Evolutionary conservation across 1,284 basidiomycete species (phyloP).

Genomic region (Ustilago crameri): DNA sequence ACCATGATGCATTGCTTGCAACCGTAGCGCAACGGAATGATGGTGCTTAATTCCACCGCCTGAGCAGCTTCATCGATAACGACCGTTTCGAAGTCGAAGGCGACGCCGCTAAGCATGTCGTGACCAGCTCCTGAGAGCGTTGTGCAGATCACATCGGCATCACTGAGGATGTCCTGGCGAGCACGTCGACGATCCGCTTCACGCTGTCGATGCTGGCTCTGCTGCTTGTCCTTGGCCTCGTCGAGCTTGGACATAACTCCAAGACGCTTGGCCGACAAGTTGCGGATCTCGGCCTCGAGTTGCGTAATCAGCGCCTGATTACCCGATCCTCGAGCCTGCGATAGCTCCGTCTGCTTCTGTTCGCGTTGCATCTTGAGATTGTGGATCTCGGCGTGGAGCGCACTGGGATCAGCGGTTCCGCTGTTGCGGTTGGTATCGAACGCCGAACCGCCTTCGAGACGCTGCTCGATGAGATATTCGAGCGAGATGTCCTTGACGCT

Average conservation of each 20-base stretch:
- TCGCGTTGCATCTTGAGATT: slow-evolving; percentile 52
- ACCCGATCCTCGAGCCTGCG: slow-evolving; percentile 31
- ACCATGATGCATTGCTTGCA: slow-evolving; percentile 90
- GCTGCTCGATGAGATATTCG: slow-evolving; percentile 71
- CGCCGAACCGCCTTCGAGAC: slow-evolving; percentile 24
- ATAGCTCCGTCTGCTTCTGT: slow-evolving; percentile 53
- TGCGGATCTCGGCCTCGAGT: slow-evolving; percentile 52
- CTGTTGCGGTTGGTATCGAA: slow-evolving; percentile 25
- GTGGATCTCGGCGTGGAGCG: slow-evolving; percentile 44
- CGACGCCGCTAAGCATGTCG: slow-evolving; percentile 78
- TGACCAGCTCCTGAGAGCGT: slow-evolving; percentile 90
- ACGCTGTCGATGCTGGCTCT: slow-evolving; percentile 50
- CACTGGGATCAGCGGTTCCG: slow-evolving; percentile 30
- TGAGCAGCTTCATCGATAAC: slow-evolving; percentile 99
- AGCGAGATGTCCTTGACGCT: slow-evolving; percentile 87
- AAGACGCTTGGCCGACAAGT: slow-evolving; percentile 46
- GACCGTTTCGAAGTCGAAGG: slow-evolving; percentile 90
- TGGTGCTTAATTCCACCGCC: slow-evolving; percentile 92
- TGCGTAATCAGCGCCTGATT: slow-evolving; percentile 29
- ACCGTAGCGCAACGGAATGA: slow-evolving; percentile 93
- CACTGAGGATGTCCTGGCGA: slow-evolving; percentile 64
- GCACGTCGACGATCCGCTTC: slow-evolving; percentile 56
- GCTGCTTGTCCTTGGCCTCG: slow-evolving; percentile 58
- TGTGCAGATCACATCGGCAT: slow-evolving; percentile 89
- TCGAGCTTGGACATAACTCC: slow-evolving; percentile 55